phyloP scores from a whole-genome alignment of 2,329 filamentous ascomycete species.

The Penicillium sp. region DNA sequence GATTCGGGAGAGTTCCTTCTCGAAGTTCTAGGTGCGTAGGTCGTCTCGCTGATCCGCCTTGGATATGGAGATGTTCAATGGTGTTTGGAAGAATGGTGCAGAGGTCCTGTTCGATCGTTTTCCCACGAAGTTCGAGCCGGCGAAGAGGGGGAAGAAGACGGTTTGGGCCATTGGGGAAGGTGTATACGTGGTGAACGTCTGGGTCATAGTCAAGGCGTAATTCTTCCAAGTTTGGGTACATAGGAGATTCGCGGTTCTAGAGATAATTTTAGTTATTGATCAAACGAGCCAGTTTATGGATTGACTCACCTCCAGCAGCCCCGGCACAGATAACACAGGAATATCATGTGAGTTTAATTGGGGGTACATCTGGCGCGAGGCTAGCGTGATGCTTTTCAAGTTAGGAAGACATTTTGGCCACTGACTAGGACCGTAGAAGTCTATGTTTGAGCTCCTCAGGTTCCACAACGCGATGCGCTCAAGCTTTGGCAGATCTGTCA shows the following conservation, averaged over 20 bases:
- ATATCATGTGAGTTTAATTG: background rate
- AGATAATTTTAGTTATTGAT: too few relatives aligned
- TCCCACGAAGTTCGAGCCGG: conserved; percentile 38
- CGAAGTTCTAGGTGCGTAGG: background rate
- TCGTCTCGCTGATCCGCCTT: conserved; percentile 30
- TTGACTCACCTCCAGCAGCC: conserved; percentile 1
- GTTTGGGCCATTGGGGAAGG: conserved; percentile 17
- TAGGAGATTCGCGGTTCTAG: conserved; percentile 18
- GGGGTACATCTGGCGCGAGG: conserved; percentile 21
- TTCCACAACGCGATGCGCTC: conserved; percentile 37
- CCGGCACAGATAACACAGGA: conserved; percentile 8
- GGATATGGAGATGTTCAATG: conserved; percentile 40
- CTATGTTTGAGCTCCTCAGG: conserved; percentile 20
- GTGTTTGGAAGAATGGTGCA: conserved; percentile 33
- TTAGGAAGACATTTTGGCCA: conserved; percentile 39
- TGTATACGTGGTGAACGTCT: conserved; percentile 26
- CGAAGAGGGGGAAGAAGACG: conserved; percentile 31
- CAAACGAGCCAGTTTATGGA: too few relatives aligned
- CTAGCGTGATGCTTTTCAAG: conserved; percentile 38
- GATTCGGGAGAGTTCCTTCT: conserved; percentile 28
- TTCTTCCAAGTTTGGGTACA: conserved; percentile 42
- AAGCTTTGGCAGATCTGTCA: conserved; percentile 36
- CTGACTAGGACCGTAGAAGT: conserved; percentile 22
- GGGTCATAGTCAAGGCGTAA: conserved; percentile 40
- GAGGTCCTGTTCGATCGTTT: conserved; percentile 29